Conservation (phyloP, 371 early-diverging fungal species). For the Thermomucor indicae-seudaticae region DNA sequence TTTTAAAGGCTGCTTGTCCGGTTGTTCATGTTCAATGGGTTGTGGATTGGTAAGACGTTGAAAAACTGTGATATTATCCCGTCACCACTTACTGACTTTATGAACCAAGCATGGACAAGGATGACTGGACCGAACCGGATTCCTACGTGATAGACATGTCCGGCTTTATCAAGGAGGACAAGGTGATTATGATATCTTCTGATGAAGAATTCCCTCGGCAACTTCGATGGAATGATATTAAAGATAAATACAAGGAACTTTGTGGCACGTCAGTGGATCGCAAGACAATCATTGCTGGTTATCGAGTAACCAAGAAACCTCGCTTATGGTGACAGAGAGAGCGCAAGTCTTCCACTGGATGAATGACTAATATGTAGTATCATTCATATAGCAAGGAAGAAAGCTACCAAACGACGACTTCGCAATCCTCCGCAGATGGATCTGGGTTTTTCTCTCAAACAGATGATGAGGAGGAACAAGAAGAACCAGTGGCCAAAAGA, state of each 20-base stretch:
- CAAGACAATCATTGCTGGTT: not conserved
- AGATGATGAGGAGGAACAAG: not conserved
- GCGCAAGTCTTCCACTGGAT: not conserved
- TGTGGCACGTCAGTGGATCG: not conserved
- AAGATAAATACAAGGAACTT: constrained; percentile 1
- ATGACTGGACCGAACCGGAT: not conserved
- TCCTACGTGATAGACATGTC: not conserved
- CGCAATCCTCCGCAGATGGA: not conserved
- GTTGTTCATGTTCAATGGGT: constrained; percentile 10
- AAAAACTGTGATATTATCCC: too few species aligned
- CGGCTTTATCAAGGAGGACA: not conserved
- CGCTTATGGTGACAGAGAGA: too few species aligned
- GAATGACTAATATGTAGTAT: not conserved
- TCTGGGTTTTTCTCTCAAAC: not conserved
- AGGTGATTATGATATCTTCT: not conserved
- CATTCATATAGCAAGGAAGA: constrained; percentile 2
- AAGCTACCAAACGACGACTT: constrained; percentile 8
- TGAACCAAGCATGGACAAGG: not conserved
- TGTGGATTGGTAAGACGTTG: constrained; percentile 3
- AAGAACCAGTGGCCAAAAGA: not conserved
- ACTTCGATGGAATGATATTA: constrained; percentile 10
- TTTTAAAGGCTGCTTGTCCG: constrained; percentile 1
- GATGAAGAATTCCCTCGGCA: constrained; percentile 16
- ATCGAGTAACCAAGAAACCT: constrained; percentile 2
- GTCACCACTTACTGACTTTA: not conserved